Conservation (phyloP, 305 asterid species). For the Coffea humblotiana region DNA sequence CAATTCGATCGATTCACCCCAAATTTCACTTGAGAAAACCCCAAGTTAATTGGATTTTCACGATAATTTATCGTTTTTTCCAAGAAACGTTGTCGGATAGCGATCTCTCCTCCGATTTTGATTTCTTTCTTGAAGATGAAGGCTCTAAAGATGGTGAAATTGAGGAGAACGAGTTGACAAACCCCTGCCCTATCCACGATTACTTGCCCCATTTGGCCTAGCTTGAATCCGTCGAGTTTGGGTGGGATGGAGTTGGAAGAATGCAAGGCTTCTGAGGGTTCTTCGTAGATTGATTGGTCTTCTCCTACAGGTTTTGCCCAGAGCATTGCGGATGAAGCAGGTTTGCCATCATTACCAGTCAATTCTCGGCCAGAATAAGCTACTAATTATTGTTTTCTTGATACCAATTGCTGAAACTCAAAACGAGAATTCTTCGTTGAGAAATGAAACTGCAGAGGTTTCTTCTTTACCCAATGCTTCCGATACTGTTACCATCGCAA, state of each 20-base stretch:
- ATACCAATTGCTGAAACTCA: slow-evolving; percentile 43
- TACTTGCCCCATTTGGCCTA: slow-evolving; percentile 24
- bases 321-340: slow-evolving; percentile 69
- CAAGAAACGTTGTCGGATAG: slow-evolving; percentile 19
- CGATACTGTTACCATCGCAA: slow-evolving; percentile 41
- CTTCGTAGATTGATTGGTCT: slow-evolving; percentile 18
- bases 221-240: slow-evolving; percentile 13
- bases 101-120: slow-evolving; percentile 28
- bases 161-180: slow-evolving; percentile 18
- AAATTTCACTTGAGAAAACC: slow-evolving; percentile 29
- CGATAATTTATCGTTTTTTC: slow-evolving; percentile 17
- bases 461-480: slow-evolving; percentile 71
- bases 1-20: slow-evolving; percentile 16
- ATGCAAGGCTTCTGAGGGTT: slow-evolving; percentile 12
- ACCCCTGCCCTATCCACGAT: slow-evolving; percentile 13
- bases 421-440: slow-evolving; percentile 45
- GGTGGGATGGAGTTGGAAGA: slow-evolving; percentile 22
- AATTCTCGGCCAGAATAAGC: slow-evolving; percentile 55
- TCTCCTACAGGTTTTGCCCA: slow-evolving; percentile 83
- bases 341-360: slow-evolving; percentile 73
- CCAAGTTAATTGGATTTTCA: slow-evolving; percentile 20
- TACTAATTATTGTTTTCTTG: slow-evolving; percentile 64
- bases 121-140: slow-evolving; percentile 4
- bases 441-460: slow-evolving; percentile 51
- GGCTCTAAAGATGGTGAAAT: slow-evolving; percentile 26